phyloP scores from a whole-genome alignment of 2,329 filamentous ascomycete genomes.

The Teratosphaeria nubilosa region DNA sequence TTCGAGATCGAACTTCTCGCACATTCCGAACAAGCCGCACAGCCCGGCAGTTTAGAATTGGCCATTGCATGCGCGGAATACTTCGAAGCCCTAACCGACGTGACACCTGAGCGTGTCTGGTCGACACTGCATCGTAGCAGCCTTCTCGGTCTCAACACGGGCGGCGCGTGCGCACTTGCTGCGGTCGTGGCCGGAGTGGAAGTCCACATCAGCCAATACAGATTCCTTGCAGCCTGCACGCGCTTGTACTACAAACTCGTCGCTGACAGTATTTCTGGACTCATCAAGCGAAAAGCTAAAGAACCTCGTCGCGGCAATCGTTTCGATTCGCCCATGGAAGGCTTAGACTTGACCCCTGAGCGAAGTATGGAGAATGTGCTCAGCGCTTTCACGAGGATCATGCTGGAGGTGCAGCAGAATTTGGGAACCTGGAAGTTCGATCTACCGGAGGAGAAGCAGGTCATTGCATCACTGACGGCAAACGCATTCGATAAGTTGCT shows the following conservation, averaged over 20 bases:
- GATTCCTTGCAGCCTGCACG: slow-evolving; percentile 65
- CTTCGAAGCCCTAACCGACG: slow-evolving; percentile 56
- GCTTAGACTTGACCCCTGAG: slow-evolving; percentile 63
- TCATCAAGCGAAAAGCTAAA: slow-evolving; percentile 52
- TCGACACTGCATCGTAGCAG: slow-evolving; percentile 75
- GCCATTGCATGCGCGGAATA: slow-evolving; percentile 72
- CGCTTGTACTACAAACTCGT: slow-evolving; percentile 65
- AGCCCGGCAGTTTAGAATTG: slow-evolving; percentile 55
- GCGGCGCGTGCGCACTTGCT: slow-evolving; percentile 65
- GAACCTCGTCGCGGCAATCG: slow-evolving; percentile 37
- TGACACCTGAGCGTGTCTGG: slow-evolving; percentile 81
- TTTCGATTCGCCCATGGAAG: slow-evolving; percentile 35
- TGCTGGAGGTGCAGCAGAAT: slow-evolving; percentile 78
- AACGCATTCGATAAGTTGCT: slow-evolving; percentile 63
- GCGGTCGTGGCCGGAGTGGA: slow-evolving; percentile 76
- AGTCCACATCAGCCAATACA: slow-evolving; percentile 63
- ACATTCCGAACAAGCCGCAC: slow-evolving; percentile 43
- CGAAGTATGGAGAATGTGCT: slow-evolving; percentile 64
- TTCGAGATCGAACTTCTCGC: slow-evolving; percentile 58
- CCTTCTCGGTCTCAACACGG: slow-evolving; percentile 60
- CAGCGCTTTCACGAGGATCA: slow-evolving; percentile 60
- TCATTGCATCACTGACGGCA: slow-evolving; percentile 59
- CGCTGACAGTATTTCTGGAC: slow-evolving; percentile 61
- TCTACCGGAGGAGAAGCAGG: slow-evolving; percentile 54
- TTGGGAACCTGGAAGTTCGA: slow-evolving; percentile 77